phyloP scores from a whole-genome alignment of 2,329 filamentous ascomycete species.

The Thermomyces lanuginosus region DNA sequence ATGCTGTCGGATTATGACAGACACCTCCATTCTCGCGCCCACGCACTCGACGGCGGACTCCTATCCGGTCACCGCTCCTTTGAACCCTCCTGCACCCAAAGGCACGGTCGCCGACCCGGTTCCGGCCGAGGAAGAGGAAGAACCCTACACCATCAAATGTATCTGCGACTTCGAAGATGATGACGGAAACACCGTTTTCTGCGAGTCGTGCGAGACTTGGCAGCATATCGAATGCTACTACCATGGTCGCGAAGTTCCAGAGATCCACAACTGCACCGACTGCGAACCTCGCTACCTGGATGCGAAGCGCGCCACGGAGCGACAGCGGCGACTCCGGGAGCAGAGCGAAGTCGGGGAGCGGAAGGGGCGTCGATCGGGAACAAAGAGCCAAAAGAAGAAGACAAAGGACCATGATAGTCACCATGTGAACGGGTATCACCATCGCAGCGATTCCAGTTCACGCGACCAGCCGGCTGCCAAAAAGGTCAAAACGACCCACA shows the following conservation, averaged over 20 bases:
- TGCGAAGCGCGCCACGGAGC: conserved; percentile 55
- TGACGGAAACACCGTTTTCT: conserved; percentile 94
- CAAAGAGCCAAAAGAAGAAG: conserved; percentile 83
- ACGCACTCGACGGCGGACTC: conserved; percentile 32
- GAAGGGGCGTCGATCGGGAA: conserved; percentile 55
- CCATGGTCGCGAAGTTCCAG: conserved; percentile 55
- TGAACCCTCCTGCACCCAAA: conserved; percentile 27
- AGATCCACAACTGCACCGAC: conserved; percentile 73
- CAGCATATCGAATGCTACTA: conserved; percentile 98
- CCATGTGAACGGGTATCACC: conserved; percentile 48
- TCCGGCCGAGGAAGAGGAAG: conserved; percentile 27
- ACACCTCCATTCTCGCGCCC: conserved; percentile 34
- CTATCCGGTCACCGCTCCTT: conserved; percentile 30
- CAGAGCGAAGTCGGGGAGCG: conserved; percentile 46
- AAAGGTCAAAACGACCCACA: conserved; percentile 68
- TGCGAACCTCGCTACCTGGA: conserved; percentile 69
- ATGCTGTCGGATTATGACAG: conserved; percentile 39
- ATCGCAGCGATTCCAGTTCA: conserved; percentile 40
- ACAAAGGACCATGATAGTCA: conserved; percentile 49
- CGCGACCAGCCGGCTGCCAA: conserved; percentile 48
- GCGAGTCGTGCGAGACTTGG: conserved; percentile 92
- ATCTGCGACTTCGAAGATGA: conserved; percentile 88
- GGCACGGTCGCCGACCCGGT: conserved; percentile 27
- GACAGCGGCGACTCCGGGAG: conserved; percentile 47
- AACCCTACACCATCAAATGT: conserved; percentile 82